Conservation (phyloP, 257 asterid genomes). For the Solanum chmielewskii region DNA sequence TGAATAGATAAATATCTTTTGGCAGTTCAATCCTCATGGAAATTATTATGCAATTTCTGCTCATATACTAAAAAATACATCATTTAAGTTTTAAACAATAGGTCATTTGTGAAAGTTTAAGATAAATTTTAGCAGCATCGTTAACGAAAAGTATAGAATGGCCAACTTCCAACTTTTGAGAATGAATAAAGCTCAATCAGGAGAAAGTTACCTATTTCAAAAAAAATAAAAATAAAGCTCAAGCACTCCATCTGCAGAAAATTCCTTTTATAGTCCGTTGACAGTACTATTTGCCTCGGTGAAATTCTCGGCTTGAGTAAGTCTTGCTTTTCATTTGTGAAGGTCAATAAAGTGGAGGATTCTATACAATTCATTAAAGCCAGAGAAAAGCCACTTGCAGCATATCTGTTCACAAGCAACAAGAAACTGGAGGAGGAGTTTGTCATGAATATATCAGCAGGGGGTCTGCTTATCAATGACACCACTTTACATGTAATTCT, state of each 20-base stretch:
- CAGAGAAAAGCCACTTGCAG: conserved; percentile 87
- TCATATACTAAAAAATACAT: neutral
- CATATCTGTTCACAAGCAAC: conserved; percentile 73
- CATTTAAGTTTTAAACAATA: neutral
- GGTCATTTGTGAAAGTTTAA: neutral
- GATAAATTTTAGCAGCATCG: neutral
- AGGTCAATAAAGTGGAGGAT: conserved; percentile 69
- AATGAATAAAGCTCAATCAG: neutral
- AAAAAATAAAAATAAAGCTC: neutral
- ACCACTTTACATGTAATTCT: conserved; percentile 53
- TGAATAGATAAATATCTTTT: neutral
- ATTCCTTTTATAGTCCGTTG: neutral
- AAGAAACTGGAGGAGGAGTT: conserved; percentile 66
- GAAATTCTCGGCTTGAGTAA: neutral
- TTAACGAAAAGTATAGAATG: neutral
- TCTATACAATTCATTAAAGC: conserved; percentile 40
- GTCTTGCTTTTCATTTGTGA: conserved; percentile 4
- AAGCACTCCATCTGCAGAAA: neutral
- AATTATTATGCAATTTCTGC: neutral
- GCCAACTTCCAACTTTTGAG: neutral
- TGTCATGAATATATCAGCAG: conserved; percentile 51
- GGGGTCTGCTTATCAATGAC: conserved; percentile 64
- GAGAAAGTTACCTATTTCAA: neutral
- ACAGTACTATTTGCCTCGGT: neutral
- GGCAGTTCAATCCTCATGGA: neutral